These are phyloP conservation scores for Geranium brycei DNA, from an alignment of 345 rosid species.

Conservation along the genomic window DNA sequence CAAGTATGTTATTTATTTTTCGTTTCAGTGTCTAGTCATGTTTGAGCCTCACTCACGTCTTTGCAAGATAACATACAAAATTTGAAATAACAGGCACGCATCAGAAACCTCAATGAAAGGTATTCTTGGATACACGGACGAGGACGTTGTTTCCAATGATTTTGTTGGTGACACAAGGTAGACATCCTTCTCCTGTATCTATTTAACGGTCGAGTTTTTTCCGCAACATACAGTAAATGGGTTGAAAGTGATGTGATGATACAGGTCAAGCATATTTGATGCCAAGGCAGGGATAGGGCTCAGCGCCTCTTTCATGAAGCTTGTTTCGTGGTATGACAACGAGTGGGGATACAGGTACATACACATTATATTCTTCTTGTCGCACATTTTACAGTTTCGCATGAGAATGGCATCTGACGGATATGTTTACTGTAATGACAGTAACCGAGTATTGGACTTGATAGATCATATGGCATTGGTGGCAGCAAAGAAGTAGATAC, in stretches of 20 bases:
- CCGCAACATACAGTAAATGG: neutral
- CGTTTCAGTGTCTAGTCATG: neutral
- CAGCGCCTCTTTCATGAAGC: constrained; percentile 68
- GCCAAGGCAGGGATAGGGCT: constrained; percentile 96
- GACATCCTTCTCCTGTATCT: neutral
- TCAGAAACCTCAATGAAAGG: constrained; percentile 82
- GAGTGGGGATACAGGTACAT: constrained; percentile 98
- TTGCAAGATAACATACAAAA: constrained; percentile 4
- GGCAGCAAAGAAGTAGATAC: constrained; percentile 19
- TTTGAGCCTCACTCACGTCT: neutral
- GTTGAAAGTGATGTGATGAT: neutral
- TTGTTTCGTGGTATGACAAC: constrained; percentile 92
- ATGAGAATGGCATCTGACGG: neutral
- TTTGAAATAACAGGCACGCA: constrained; percentile 52
- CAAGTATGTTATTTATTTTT: constrained; percentile 32
- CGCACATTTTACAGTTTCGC: neutral
- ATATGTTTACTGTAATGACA: constrained; percentile 14
- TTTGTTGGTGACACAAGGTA: constrained; percentile 91
- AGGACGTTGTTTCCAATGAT: constrained; percentile 92
- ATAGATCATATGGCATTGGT: constrained; percentile 95
- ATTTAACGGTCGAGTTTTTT: neutral
- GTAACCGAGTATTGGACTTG: constrained; percentile 95
- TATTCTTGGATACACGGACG: constrained; percentile 96
- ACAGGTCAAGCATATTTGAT: constrained; percentile 95
- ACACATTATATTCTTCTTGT: constrained; percentile 3